A percentile compares a stretch with the other conserved stretches of the same genome.
phyloP scores from a whole-genome alignment of 331 rosid genomes.

The Quercus tomentella region DNA sequence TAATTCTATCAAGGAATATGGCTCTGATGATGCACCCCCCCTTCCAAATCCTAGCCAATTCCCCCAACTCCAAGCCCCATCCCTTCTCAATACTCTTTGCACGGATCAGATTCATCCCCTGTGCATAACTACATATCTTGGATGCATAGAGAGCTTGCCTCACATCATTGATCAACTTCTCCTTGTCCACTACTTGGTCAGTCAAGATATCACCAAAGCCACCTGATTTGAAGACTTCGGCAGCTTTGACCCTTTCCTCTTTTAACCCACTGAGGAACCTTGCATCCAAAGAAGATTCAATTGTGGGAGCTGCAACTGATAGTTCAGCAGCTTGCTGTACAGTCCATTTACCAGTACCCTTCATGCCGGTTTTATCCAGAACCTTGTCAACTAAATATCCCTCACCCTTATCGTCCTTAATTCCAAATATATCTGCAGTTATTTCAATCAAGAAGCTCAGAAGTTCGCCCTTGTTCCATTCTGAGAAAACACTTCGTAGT shows the following conservation, averaged over 20 bases:
- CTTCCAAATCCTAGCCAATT: constrained; percentile 85
- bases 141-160: constrained; percentile 84
- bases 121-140: constrained; percentile 85
- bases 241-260: constrained; percentile 78
- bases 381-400: constrained; percentile 88
- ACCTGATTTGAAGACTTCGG: constrained; percentile 60
- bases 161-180: constrained; percentile 66
- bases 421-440: constrained; percentile 85
- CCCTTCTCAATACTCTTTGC: constrained; percentile 81
- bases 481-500: constrained; percentile 57
- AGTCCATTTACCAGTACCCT: constrained; percentile 97
- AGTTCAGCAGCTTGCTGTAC: constrained; percentile 93
- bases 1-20: constrained; percentile 72
- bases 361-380: constrained; percentile 91
- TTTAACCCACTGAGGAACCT: constrained; percentile 87
- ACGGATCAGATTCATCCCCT: constrained; percentile 87
- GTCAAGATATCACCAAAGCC: constrained; percentile 50
- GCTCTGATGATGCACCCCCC: constrained; percentile 92
- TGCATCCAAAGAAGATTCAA: constrained; percentile 80
- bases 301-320: constrained; percentile 85
- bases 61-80: constrained; percentile 74
- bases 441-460: constrained; percentile 88
- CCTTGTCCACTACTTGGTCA: constrained; percentile 55
- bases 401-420: constrained; percentile 78
- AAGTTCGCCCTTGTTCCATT: constrained; percentile 94